phyloP scores from a whole-genome alignment of 768 basidiomycete species.

The Kwoniella europaea region DNA sequence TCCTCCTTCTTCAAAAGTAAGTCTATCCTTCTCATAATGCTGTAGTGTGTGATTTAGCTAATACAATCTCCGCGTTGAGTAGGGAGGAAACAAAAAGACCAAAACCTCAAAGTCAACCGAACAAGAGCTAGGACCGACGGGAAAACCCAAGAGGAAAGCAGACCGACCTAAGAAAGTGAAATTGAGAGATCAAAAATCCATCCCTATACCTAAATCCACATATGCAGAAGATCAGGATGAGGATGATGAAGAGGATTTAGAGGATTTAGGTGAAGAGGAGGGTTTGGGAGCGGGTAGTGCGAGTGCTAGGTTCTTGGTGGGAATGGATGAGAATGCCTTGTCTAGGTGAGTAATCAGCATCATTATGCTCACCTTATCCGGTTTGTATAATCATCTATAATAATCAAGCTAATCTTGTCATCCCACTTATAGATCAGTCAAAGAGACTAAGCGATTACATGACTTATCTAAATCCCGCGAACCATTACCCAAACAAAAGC shows the following conservation, averaged over 20 bases:
- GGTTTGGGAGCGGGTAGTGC: conserved; percentile 50
- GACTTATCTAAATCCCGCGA: conserved; percentile 64
- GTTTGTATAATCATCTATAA: background rate
- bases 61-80: too few species aligned
- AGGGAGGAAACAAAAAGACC: conserved; percentile 18
- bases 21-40: background rate
- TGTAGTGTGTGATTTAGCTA: background rate
- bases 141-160: conserved; percentile 46
- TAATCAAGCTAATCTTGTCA: conserved; percentile 19
- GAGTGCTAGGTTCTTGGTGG: conserved; percentile 70
- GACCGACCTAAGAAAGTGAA: conserved; percentile 56
- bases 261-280: conserved; percentile 65
- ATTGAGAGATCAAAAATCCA: conserved; percentile 52
- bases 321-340: conserved; percentile 78
- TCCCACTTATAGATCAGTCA: conserved; percentile 71
- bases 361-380: background rate
- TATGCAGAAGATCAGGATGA: conserved; percentile 68
- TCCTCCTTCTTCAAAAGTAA: conserved; percentile 29
- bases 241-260: conserved; percentile 70
- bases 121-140: conserved; percentile 35
- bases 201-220: conserved; percentile 50
- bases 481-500: conserved; percentile 61
- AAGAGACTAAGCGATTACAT: conserved; percentile 75
- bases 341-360: conserved; percentile 65
- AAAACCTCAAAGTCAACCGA: conserved; percentile 18